Conservation (phyloP, 306 rosid species). For the Arachis stenosperma region DNA sequence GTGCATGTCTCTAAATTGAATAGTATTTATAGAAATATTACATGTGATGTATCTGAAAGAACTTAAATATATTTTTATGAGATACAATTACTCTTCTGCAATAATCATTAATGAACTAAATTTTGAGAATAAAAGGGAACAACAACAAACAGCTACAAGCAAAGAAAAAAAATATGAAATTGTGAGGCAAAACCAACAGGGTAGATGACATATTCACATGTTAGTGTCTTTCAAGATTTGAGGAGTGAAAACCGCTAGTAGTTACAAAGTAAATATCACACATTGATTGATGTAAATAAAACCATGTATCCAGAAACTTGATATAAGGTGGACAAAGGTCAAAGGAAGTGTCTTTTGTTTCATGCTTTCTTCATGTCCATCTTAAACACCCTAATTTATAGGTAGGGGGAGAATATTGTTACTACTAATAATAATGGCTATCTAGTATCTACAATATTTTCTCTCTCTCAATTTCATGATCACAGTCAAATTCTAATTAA, state of each 20-base stretch:
- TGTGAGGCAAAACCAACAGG: background rate
- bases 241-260: background rate
- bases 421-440: too few species aligned
- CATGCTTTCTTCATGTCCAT: slow-evolving; percentile 15
- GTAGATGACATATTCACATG: background rate
- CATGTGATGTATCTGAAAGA: too few species aligned
- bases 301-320: background rate
- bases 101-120: too few species aligned
- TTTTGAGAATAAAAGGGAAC: background rate
- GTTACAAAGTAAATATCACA: background rate
- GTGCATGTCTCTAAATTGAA: too few species aligned
- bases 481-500: background rate
- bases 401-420: slow-evolving; percentile 14
- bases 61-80: too few species aligned
- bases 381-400: slow-evolving; percentile 3
- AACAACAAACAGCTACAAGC: background rate
- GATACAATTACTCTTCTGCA: too few species aligned
- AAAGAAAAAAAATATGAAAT: background rate
- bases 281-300: background rate
- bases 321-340: background rate
- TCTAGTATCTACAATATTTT: too few species aligned
- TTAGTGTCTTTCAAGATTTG: background rate
- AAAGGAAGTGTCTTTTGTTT: background rate
- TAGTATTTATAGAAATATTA: too few species aligned
- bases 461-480: background rate